Conservation (phyloP, 2,329 filamentous ascomycete species). For the Diaporthe citriasiana region DNA sequence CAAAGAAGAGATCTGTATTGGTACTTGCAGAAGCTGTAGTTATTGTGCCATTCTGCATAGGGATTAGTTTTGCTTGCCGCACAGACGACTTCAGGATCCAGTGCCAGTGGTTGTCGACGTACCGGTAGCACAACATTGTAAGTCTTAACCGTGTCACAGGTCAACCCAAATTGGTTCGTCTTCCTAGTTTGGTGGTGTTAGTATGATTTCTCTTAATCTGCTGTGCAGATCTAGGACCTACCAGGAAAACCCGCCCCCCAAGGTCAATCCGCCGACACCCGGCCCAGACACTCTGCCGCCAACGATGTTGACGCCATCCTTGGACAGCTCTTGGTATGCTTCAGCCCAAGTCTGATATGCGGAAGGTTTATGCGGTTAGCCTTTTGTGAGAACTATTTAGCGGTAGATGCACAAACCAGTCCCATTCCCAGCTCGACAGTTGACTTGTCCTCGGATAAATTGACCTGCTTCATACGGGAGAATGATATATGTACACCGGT, state of each 20-base stretch:
- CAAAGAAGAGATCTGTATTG: slow-evolving; percentile 47
- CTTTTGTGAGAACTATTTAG: background rate
- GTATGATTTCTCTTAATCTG: background rate
- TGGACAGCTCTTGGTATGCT: slow-evolving; percentile 44
- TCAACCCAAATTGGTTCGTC: slow-evolving; percentile 49
- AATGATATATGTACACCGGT: slow-evolving; percentile 47
- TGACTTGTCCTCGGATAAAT: slow-evolving; percentile 43
- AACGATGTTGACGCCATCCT: slow-evolving; percentile 46
- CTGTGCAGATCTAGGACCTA: slow-evolving; percentile 1
- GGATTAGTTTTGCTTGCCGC: background rate
- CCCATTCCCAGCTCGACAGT: slow-evolving; percentile 47
- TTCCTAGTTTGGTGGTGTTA: slow-evolving; percentile 42
- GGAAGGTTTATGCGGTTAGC: background rate
- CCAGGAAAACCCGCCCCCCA: slow-evolving; percentile 50
- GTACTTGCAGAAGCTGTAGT: slow-evolving; percentile 41
- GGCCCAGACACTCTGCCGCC: slow-evolving; percentile 47
- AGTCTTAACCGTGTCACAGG: slow-evolving; percentile 46
- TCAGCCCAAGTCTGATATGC: slow-evolving; percentile 45
- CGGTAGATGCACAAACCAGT: slow-evolving; percentile 25
- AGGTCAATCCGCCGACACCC: slow-evolving; percentile 47
- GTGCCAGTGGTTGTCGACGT: background rate
- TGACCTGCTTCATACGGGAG: slow-evolving; percentile 44
- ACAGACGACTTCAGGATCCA: too few species aligned
- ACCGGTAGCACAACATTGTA: slow-evolving; percentile 48
- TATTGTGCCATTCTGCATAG: slow-evolving; percentile 47